These are phyloP conservation scores for Lobosporangium transversale DNA, from an alignment of 192 early-diverging fungal species.

Conservation along the genomic window DNA sequence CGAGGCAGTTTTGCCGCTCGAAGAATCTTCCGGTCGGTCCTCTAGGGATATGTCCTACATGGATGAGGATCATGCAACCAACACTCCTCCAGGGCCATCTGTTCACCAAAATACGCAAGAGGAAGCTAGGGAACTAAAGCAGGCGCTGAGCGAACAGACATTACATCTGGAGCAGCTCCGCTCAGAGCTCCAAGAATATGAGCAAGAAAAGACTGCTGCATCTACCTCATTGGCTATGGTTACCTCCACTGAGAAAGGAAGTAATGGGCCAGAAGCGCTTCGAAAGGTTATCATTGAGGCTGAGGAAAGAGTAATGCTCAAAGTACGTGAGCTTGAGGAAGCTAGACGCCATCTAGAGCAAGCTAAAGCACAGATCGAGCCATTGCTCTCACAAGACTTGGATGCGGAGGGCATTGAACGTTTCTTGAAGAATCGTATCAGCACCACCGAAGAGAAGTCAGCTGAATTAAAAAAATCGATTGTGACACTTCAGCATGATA, in stretches of 20 bases:
- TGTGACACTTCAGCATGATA: constrained; percentile 4
- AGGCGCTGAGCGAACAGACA: constrained; percentile 3
- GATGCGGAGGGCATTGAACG: not conserved
- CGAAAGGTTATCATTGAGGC: constrained; percentile 2
- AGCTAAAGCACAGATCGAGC: not conserved
- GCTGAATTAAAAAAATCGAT: constrained; percentile 8
- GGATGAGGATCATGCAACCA: not conserved
- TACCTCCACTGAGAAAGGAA: not conserved
- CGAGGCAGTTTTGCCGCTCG: not conserved
- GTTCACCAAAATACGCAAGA: not conserved
- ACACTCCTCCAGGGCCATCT: not conserved
- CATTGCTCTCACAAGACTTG: not conserved
- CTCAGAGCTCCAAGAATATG: constrained; percentile 8
- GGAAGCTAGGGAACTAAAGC: not conserved
- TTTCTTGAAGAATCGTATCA: constrained; percentile 1
- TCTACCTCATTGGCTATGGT: not conserved
- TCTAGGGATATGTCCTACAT: not conserved
- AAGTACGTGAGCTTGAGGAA: constrained; percentile 16
- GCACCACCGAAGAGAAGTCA: not conserved
- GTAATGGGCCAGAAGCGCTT: not conserved
- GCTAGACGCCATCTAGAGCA: constrained; percentile 8
- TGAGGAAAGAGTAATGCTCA: constrained; percentile 4
- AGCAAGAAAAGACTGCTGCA: constrained; percentile 1
- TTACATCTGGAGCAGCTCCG: constrained; percentile 19
- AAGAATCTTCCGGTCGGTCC: not conserved